Conservation (phyloP, 208 protist species). For the Naegleria lovaniensis region DNA sequence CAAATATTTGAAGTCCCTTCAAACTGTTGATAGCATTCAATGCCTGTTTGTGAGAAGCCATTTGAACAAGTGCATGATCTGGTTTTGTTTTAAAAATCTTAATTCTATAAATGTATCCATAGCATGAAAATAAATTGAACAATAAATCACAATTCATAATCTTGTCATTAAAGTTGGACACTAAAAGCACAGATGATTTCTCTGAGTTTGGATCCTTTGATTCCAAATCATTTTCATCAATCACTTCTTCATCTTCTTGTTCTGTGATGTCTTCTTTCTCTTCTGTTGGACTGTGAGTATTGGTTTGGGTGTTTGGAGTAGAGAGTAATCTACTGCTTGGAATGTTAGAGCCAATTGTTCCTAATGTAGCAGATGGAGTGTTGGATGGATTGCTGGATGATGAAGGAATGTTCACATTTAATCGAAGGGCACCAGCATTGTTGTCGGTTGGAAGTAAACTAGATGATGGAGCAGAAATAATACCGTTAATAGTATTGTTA, state of each 20-base stretch:
- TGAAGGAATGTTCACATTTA: neutral
- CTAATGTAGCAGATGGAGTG: neutral
- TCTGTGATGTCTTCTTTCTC: neutral
- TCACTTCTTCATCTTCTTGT: neutral
- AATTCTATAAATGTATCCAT: slow-evolving; percentile 10
- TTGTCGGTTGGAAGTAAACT: neutral
- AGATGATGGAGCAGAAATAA: slow-evolving; percentile 2
- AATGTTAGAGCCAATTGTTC: neutral
- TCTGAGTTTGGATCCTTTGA: neutral
- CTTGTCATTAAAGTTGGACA: neutral
- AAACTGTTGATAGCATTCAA: neutral
- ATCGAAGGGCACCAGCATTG: neutral
- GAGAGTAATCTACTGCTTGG: neutral
- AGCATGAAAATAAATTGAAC: slow-evolving; percentile 2
- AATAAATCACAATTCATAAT: neutral
- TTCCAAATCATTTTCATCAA: neutral
- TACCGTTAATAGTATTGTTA: neutral
- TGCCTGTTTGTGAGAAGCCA: neutral
- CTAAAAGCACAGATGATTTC: neutral
- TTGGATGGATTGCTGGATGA: neutral
- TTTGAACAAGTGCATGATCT: slow-evolving; percentile 12
- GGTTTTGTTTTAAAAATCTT: slow-evolving; percentile 12
- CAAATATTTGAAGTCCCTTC: slow-evolving; percentile 3
- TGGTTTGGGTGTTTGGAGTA: neutral
- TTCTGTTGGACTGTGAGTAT: neutral